Base-by-base conservation (phyloP, 192 early-diverging fungal species). In the Podila epigama region DNA sequence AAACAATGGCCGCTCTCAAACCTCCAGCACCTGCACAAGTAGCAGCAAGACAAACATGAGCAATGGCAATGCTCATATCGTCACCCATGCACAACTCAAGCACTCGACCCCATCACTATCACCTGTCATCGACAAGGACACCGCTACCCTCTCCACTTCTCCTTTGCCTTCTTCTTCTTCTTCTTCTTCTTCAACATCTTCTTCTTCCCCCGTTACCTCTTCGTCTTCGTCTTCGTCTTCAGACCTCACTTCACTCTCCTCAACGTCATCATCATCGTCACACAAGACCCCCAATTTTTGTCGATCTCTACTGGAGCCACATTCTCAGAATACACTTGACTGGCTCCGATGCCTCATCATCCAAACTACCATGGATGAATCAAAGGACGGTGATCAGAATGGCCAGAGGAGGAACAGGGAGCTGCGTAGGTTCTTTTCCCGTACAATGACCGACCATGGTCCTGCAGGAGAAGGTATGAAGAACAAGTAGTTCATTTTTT, bases 331-430 rank as follows among this genome's bases (percentile, higher is more conserved):
- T 13, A 39, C 65, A 22, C 44, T 68, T 5, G 73, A 68, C 48
- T 77, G 73, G 66, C 51, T 77, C 48, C 68, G 68, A 41, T 77
- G 73, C 55, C 28, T 77, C 27, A 15, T 54, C 13, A 63, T 77
- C 60, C 65, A 67, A n/a, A 66, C 72, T 12, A 29, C 51, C 27
- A 34, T 57, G 10, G 35, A 62, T 13, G 32, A 22, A 0, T 31
- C n/a, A 15, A 60, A 16, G 32, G 58, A 60, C 27, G 51, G 59
- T 13, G 22, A 28, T 27, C 53, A 22, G 36, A 40, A 31, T 33
- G 20, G 22, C 2, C 56, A 59, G 5, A 41, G 16, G 27, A 51
- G 27, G 9, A 12, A 12, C 44, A 56, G 28, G 22, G 58, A 60
- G 28, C 58, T 40, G 18, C 51, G 41, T 31, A 48, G 33, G 12